phyloP scores from a whole-genome alignment of 495 filamentous ascomycete species.

The Collariella sp. region DNA sequence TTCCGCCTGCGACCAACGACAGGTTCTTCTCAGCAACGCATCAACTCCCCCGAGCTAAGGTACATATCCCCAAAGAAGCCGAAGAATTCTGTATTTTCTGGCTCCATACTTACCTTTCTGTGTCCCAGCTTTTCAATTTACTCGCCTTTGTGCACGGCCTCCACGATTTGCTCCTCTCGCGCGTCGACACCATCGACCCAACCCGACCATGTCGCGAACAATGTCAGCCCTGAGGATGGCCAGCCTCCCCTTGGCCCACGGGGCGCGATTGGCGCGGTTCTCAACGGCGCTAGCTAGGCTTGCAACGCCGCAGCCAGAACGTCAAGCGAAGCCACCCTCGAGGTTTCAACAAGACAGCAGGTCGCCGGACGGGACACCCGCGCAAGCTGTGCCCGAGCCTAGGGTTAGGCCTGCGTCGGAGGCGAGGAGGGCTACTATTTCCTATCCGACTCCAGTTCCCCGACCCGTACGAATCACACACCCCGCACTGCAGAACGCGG shows the following conservation, averaged over 20 bases:
- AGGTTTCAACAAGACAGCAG: neutral
- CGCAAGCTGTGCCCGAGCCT: neutral
- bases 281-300: neutral
- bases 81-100: neutral
- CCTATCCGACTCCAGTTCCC: neutral
- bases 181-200: neutral
- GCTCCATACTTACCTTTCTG: neutral
- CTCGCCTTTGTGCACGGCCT: neutral
- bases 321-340: neutral
- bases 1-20: neutral
- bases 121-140: neutral
- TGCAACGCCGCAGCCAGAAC: neutral
- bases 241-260: neutral
- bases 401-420: neutral
- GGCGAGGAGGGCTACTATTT: neutral
- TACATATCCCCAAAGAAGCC: neutral
- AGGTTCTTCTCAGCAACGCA: too few relatives aligned
- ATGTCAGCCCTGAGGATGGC: neutral
- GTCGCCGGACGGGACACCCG: neutral
- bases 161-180: neutral
- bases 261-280: neutral
- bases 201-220: neutral
- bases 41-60: neutral
- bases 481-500: neutral
- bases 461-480: neutral